Conservation (phyloP, 2,329 filamentous ascomycete species). For the Calycina herbarum region DNA sequence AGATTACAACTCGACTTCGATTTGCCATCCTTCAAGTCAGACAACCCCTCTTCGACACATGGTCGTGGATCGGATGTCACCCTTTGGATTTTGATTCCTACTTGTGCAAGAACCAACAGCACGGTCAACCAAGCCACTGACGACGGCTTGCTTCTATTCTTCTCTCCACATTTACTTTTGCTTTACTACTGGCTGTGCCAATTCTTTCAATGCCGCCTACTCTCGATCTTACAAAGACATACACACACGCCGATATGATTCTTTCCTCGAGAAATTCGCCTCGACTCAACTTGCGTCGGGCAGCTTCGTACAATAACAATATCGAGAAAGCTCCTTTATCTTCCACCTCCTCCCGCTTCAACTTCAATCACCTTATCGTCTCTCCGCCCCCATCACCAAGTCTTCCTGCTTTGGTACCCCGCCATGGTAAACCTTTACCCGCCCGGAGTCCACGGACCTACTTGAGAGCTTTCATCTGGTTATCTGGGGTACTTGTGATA, state of each 20-base stretch:
- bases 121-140: slow-evolving; percentile 9
- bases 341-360: slow-evolving; percentile 62
- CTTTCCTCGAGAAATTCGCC: slow-evolving; percentile 42
- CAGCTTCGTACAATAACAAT: slow-evolving; percentile 57
- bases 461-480: slow-evolving; percentile 47
- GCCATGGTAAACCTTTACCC: slow-evolving; percentile 61
- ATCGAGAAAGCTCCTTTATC: slow-evolving; percentile 56
- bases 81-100: slow-evolving; percentile 14
- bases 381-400: slow-evolving; percentile 70
- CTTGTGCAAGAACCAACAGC: slow-evolving; percentile 32
- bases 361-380: slow-evolving; percentile 66
- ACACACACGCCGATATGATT: slow-evolving; percentile 40
- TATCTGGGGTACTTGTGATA: slow-evolving; percentile 50
- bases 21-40: slow-evolving; percentile 1
- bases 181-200: slow-evolving; percentile 35
- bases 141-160: slow-evolving; percentile 4
- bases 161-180: slow-evolving; percentile 29
- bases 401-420: slow-evolving; percentile 66
- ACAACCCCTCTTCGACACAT: slow-evolving; percentile 9
- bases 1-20: not conserved
- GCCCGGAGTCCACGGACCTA: slow-evolving; percentile 37
- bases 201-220: slow-evolving; percentile 32
- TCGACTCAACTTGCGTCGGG: slow-evolving; percentile 58
- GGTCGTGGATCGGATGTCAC: slow-evolving; percentile 24
- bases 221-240: slow-evolving; percentile 36